Conservation (phyloP, 345 rosid species). For the Balakata baccata region DNA sequence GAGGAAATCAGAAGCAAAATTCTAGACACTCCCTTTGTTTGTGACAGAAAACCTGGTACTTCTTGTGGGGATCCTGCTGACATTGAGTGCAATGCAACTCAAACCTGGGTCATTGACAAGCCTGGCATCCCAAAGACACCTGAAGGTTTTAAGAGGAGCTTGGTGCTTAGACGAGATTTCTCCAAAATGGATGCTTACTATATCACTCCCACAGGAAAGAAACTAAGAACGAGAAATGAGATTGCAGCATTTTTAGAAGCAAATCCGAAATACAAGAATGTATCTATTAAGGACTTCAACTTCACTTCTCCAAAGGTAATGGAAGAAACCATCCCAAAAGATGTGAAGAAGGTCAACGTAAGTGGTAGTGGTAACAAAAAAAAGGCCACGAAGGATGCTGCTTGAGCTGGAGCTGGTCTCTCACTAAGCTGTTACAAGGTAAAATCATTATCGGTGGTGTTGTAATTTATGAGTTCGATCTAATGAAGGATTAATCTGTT, state of each 20-base stretch:
- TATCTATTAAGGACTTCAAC: slow-evolving; percentile 49
- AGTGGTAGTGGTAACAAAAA: slow-evolving; percentile 20
- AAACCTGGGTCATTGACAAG: slow-evolving; percentile 82
- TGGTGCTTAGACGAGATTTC: slow-evolving; percentile 65
- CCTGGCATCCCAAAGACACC: slow-evolving; percentile 88
- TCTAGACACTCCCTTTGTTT: slow-evolving; percentile 43
- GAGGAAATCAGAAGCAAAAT: slow-evolving; percentile 73
- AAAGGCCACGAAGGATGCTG: slow-evolving; percentile 14
- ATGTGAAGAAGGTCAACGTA: slow-evolving; percentile 31
- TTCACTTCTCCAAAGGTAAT: slow-evolving; percentile 62
- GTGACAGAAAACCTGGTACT: slow-evolving; percentile 45
- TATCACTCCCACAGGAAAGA: slow-evolving; percentile 70
- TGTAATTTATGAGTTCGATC: slow-evolving; percentile 4
- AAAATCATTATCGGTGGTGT: background rate
- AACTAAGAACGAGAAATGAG: slow-evolving; percentile 61
- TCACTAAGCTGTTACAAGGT: background rate
- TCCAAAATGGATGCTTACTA: slow-evolving; percentile 88
- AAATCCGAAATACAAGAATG: slow-evolving; percentile 48
- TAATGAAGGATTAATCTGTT: background rate
- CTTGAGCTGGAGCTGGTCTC: slow-evolving; percentile 4
- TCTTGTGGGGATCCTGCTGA: slow-evolving; percentile 70
- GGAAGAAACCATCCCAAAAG: slow-evolving; percentile 73
- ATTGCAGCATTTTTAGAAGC: slow-evolving; percentile 52
- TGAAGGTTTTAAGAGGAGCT: slow-evolving; percentile 67
- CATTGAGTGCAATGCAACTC: slow-evolving; percentile 53